These are phyloP conservation scores for Raphanus raphanistrum DNA, from an alignment of 345 rosid species.

Conservation along the genomic window DNA sequence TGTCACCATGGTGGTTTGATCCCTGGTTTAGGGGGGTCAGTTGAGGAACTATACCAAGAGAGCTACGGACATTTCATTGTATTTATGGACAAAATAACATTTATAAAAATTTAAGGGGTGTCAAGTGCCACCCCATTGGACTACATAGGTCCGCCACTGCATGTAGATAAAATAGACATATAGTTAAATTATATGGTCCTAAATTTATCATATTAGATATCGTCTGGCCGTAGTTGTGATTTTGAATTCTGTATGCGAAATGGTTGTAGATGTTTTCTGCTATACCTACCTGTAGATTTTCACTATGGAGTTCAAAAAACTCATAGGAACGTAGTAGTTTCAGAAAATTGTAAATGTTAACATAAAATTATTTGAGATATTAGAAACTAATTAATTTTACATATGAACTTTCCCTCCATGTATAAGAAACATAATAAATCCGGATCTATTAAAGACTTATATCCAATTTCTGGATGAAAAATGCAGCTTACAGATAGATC, in stretches of 20 bases:
- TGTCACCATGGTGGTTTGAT: too few species aligned
- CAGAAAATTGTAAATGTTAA: not conserved
- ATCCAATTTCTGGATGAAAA: too few species aligned
- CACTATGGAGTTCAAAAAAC: not conserved
- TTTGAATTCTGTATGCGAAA: not conserved
- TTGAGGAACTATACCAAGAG: too few species aligned
- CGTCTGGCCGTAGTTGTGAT: not conserved
- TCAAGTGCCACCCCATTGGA: too few species aligned
- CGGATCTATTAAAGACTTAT: too few species aligned
- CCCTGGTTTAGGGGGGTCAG: too few species aligned
- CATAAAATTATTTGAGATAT: not conserved
- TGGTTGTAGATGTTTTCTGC: not conserved
- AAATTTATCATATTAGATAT: not conserved
- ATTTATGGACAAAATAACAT: too few species aligned
- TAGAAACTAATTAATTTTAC: not conserved
- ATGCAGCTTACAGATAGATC: too few species aligned
- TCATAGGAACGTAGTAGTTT: not conserved
- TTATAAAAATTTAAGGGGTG: too few species aligned
- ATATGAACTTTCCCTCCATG: not conserved
- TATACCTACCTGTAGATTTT: not conserved
- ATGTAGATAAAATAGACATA: not conserved
- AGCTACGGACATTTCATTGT: too few species aligned
- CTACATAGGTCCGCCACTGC: too few species aligned
- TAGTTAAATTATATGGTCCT: not conserved
- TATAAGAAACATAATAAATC: too few species aligned